Evolutionary conservation across 345 rosid species (phyloP), one percentile per base, ranked within the genome.

Genomic region (Murraya koenigii): DNA sequence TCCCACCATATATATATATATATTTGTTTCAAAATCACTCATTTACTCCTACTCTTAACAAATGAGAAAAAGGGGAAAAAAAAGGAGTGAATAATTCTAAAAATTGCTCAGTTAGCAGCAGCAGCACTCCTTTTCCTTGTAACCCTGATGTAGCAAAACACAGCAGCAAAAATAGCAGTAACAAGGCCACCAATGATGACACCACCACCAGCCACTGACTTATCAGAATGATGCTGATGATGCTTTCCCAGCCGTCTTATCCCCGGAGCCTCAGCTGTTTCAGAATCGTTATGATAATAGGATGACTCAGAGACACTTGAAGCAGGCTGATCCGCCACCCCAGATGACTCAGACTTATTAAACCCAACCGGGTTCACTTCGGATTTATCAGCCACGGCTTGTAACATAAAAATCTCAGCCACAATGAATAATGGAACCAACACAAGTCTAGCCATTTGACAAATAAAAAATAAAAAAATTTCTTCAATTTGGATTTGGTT

Each of bases 101-200:
- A 22, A 15, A 11, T 20, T 25, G 55, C 33, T 80, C 81, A 84
- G n/a, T 28, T 56, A 78, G 38, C 75, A 2, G 25, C 64, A 33
- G 22, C 20, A 19, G 47, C 79, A 32, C 80, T 77, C 47, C 73
- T 85, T 77, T 69, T 89, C 66, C 91, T 80, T 6, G 94, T 91
- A 62, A 91, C 92, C 58, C 92, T 76, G 41, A 91, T 89, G 84
- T 91, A 91, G 71, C 88, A 84, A 64, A 89, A 85, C 44, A 91
- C 90, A 39, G 89, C 94, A 0, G 89, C 91, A 79, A 89, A 89
- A 75, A 83, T 68, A 41, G 82, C 90, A 66, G 94, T 91, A 54
- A 83, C 80, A 52, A 91, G 89, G 22, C 94, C 94, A 55, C 91
- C 94, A 30, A 89, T 82, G 71, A 91, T 89, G 36, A 91, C 87